These are phyloP conservation scores for Streptanthus diversifolius DNA, from an alignment of 345 rosid genomes.

Conservation along the genomic window DNA sequence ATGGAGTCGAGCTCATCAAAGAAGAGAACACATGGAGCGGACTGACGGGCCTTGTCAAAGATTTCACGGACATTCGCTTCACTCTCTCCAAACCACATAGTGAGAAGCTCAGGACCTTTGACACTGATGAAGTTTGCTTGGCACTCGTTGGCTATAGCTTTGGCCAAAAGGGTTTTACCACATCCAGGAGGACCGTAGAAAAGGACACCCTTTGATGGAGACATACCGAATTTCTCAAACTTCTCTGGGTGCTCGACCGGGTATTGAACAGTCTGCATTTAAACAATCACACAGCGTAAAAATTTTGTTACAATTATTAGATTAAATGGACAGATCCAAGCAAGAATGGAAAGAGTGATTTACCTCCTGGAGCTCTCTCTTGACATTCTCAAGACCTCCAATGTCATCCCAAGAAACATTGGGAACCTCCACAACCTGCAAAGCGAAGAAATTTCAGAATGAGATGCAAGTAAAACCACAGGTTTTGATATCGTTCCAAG, in stretches of 20 bases:
- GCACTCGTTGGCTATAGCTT: constrained; percentile 97
- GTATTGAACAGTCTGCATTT: constrained; percentile 89
- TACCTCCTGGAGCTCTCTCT: constrained; percentile 98
- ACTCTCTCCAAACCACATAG: constrained; percentile 99
- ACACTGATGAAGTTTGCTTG: constrained; percentile 96
- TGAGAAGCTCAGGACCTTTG: constrained; percentile 96
- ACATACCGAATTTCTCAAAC: constrained; percentile 97
- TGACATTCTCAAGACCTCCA: constrained; percentile 94
- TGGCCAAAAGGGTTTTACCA: constrained; percentile 94
- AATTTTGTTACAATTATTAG: not conserved
- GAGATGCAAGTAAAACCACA: not conserved
- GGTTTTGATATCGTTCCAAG: not conserved
- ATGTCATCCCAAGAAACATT: constrained; percentile 88
- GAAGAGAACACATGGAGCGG: constrained; percentile 95
- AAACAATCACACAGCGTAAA: not conserved
- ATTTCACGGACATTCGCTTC: constrained; percentile 97
- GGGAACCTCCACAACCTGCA: constrained; percentile 95
- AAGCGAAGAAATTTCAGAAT: not conserved
- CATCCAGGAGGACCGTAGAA: constrained; percentile 99
- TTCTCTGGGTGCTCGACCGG: constrained; percentile 99
- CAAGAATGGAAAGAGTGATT: not conserved
- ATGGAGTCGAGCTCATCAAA: constrained; percentile 98
- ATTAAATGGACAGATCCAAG: constrained; percentile 1
- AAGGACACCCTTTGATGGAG: constrained; percentile 95
- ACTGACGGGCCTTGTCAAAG: constrained; percentile 95